Base-by-base conservation (phyloP, 352 stramenopile species). In the Pythium utonaiense region DNA sequence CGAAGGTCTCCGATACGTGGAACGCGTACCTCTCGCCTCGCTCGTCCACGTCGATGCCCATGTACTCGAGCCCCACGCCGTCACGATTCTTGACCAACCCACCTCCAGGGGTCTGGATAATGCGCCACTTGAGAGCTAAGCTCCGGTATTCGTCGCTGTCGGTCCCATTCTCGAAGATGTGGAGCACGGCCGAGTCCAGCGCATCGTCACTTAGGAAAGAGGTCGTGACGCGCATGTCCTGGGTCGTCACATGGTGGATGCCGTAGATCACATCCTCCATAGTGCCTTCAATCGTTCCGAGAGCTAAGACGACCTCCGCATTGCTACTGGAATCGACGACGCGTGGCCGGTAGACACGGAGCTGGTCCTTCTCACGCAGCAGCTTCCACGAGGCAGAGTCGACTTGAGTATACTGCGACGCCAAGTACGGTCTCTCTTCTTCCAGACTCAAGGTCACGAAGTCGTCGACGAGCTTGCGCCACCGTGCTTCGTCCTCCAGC, bases 211-310 rank as follows among this genome's bases (percentile, higher is more conserved):
- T 62, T 16, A 72, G 65, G 42, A 68, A 72, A 10, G 59, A 55
- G 44, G 54, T 68, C 2, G 59, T 68, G 12, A 50, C 47, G 42
- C 64, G 64, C 57, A 70, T 63, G 40, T 70, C 64, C 28, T 58
- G 36, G 3, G 57, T 70, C 28, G 44, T 66, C 10, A 57, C 36
- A 25, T 72, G 59, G 51, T 67, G 55, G 8, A 64, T 47, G 6
- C 65, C 65, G 33, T 65, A 57, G 54, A 68, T 60, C 21, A 65
- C 65, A 44, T 73, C 66, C 36, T 73, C 66, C 13, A 73, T 25
- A 6, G 60, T 67, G 44, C 66, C 66, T 49, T 69, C 56, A 30
- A 73, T 63, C 44, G 57, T 61, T 51, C 66, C 66, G 28, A 73
- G 16, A 1, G 30, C 55, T 28, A 73, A 48, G n/a, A 73, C 42